These are phyloP conservation scores for Arthrobotrys conoides DNA, from an alignment of 2,329 filamentous ascomycete species.

Conservation along the genomic window DNA sequence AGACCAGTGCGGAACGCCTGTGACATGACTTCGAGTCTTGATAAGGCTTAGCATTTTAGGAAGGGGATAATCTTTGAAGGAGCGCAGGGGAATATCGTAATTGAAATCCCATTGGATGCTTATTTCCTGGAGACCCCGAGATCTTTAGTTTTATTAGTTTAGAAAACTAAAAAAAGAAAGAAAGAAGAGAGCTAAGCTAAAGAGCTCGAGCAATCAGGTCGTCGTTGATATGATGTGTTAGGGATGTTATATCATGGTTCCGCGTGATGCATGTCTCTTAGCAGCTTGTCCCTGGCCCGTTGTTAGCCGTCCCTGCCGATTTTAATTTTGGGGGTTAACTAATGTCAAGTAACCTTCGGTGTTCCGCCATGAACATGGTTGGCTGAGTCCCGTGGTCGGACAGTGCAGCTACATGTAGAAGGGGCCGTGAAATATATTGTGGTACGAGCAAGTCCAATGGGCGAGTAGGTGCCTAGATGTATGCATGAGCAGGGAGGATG, in stretches of 20 bases:
- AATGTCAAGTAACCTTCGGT: slow-evolving; percentile 22
- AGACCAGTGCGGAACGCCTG: slow-evolving; percentile 1
- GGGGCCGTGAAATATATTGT: slow-evolving; percentile 18
- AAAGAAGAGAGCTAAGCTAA: slow-evolving; percentile 2
- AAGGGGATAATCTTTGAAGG: slow-evolving; percentile 17
- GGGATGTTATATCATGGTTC: not conserved
- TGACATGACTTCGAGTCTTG: slow-evolving; percentile 20
- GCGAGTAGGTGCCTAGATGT: slow-evolving; percentile 37
- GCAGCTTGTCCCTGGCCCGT: slow-evolving; percentile 44
- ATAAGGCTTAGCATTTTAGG: slow-evolving; percentile 21
- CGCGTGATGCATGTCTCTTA: slow-evolving; percentile 39
- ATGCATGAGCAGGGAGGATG: slow-evolving; percentile 27
- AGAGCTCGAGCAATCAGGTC: not conserved
- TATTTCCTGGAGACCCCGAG: slow-evolving; percentile 24
- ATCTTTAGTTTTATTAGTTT: not conserved
- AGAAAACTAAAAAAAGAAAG: not conserved
- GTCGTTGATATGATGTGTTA: slow-evolving; percentile 4
- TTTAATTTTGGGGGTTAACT: slow-evolving; percentile 18
- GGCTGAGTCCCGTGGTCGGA: slow-evolving; percentile 11
- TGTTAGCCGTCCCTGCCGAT: slow-evolving; percentile 53
- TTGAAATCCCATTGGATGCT: slow-evolving; percentile 44
- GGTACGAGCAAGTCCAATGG: slow-evolving; percentile 32
- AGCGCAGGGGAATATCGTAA: slow-evolving; percentile 55
- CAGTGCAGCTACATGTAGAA: not conserved
- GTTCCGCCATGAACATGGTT: slow-evolving; percentile 31